Evolutionary conservation across 1,139 yeast species (phyloP).

Genomic region (Entelexis paramagnoliae): DNA sequence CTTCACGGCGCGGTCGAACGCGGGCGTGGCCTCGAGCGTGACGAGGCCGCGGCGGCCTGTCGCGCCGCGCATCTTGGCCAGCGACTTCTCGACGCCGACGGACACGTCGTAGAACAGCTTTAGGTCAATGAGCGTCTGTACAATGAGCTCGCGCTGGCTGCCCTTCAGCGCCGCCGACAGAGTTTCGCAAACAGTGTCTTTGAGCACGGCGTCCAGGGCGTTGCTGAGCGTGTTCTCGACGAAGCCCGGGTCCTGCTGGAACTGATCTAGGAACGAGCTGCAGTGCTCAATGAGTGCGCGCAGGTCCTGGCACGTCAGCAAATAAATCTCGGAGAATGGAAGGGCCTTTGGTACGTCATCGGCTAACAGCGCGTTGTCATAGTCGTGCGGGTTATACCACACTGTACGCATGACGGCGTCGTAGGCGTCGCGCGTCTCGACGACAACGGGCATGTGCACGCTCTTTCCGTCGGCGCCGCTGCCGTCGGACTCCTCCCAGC

Average conservation of each 20-base stretch:
- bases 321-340: slow-evolving; percentile 84
- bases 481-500: slow-evolving; percentile 37
- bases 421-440: slow-evolving; percentile 50
- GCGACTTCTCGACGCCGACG: slow-evolving; percentile 35
- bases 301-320: slow-evolving; percentile 69
- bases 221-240: slow-evolving; percentile 36
- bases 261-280: slow-evolving; percentile 51
- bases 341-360: slow-evolving; percentile 50
- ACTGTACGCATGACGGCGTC: slow-evolving; percentile 52
- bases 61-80: slow-evolving; percentile 34
- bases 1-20: slow-evolving; percentile 54
- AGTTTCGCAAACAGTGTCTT: slow-evolving; percentile 59
- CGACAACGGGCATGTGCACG: slow-evolving; percentile 66
- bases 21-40: slow-evolving; percentile 44
- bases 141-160: slow-evolving; percentile 76
- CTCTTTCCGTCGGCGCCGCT: slow-evolving; percentile 51
- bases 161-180: slow-evolving; percentile 54
- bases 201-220: slow-evolving; percentile 59
- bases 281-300: slow-evolving; percentile 56
- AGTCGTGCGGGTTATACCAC: slow-evolving; percentile 52
- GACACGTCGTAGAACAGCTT: slow-evolving; percentile 67
- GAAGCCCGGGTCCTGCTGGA: slow-evolving; percentile 45
- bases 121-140: slow-evolving; percentile 78
- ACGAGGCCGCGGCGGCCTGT: slow-evolving; percentile 30
- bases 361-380: slow-evolving; percentile 31